Evolutionary conservation across 176 grass and related monocot genomes (phyloP).

Genomic region (Luzula sylvatica): DNA sequence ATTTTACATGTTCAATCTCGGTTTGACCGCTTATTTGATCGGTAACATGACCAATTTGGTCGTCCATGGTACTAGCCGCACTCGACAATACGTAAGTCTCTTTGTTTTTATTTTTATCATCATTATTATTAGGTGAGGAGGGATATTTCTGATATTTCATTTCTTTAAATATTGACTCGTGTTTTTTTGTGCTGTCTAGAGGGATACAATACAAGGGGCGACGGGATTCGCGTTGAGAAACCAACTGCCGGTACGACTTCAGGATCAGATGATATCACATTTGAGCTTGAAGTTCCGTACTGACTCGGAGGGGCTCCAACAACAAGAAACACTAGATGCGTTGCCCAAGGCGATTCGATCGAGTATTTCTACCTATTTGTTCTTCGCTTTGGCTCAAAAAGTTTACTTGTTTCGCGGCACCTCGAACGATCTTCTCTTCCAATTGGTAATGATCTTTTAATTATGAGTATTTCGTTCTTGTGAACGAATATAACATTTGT

Average conservation of each 20-base stretch:
- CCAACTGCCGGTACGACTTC: conserved; percentile 62
- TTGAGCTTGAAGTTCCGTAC: conserved; percentile 95
- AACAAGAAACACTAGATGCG: conserved; percentile 79
- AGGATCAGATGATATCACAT: conserved; percentile 99
- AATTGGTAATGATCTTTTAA: conserved; percentile 42
- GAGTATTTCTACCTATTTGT: conserved; percentile 87
- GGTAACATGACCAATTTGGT: conserved; percentile 99
- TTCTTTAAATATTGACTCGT: neutral
- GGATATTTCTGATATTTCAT: neutral
- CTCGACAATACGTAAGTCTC: conserved; percentile 80
- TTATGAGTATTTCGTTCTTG: too few species aligned
- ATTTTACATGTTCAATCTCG: conserved; percentile 99
- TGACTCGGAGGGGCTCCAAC: conserved; percentile 97
- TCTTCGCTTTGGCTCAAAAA: conserved; percentile 59
- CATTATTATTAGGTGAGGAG: too few species aligned
- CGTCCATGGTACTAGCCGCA: conserved; percentile 86
- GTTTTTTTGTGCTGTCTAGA: conserved; percentile 30
- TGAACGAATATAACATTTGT: neutral
- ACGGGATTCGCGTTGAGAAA: conserved; percentile 87
- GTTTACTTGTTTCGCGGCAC: conserved; percentile 72
- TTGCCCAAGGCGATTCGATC: conserved; percentile 96
- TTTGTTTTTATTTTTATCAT: conserved; percentile 1
- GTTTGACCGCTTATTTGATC: conserved; percentile 94
- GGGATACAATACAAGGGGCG: conserved; percentile 97
- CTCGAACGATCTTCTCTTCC: conserved; percentile 84